Conservation (phyloP, 176 grass and related monocot genomes). For the Zea luxurians region DNA sequence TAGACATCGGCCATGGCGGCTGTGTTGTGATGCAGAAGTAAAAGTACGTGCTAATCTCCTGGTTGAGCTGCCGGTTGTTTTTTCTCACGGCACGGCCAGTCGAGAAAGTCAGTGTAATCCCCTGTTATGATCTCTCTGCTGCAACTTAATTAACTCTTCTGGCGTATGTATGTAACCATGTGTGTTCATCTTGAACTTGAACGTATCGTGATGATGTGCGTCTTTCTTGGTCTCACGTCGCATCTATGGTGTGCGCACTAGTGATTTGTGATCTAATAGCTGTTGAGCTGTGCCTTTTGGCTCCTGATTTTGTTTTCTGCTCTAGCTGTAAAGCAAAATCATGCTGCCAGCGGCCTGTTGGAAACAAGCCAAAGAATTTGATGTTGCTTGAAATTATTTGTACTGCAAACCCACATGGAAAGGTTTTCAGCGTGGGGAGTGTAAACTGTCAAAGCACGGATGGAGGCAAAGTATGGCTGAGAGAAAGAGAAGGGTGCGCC, state of each 20-base stretch:
- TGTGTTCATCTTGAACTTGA: background rate
- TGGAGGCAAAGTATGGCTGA: too few relatives aligned
- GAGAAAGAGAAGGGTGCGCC: too few relatives aligned
- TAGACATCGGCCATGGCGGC: slow-evolving; percentile 77
- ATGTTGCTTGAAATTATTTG: background rate
- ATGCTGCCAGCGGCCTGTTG: background rate
- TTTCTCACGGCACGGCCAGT: slow-evolving; percentile 60
- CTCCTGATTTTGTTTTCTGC: slow-evolving; percentile 5
- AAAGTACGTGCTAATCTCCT: slow-evolving; percentile 15
- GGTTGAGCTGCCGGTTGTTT: slow-evolving; percentile 57
- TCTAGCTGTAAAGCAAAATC: background rate
- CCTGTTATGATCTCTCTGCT: background rate
- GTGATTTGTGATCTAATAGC: background rate
- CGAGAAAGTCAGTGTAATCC: slow-evolving; percentile 39
- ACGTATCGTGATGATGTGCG: background rate
- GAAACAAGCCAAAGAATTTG: slow-evolving; percentile 7
- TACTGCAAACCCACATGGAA: too few relatives aligned
- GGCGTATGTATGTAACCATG: background rate
- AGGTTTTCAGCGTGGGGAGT: too few relatives aligned
- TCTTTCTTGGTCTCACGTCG: background rate
- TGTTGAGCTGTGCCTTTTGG: background rate
- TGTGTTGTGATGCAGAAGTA: slow-evolving; percentile 28
- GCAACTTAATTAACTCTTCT: background rate
- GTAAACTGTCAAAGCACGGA: too few relatives aligned
- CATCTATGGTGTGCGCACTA: background rate